phyloP scores from a whole-genome alignment of 352 stramenopile genomes.

The Phytophthora fragariae region DNA sequence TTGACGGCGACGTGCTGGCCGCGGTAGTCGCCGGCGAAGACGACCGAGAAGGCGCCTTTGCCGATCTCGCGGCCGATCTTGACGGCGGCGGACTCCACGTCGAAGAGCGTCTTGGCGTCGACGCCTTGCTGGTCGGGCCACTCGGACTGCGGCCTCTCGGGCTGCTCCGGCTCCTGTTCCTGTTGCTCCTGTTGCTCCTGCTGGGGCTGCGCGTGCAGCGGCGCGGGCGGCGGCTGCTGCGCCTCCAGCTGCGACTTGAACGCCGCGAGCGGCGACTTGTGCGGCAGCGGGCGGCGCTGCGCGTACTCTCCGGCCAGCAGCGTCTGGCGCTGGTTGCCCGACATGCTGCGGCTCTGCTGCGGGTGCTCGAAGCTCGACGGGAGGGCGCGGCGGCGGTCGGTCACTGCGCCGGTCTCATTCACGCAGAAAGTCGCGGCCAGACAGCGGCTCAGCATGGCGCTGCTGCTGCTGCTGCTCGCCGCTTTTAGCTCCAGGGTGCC shows the following conservation, averaged over 20 bases:
- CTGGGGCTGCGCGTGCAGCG: constrained; percentile 18
- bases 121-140: constrained; percentile 29
- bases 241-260: constrained; percentile 41
- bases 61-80: constrained; percentile 87
- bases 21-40: constrained; percentile 78
- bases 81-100: constrained; percentile 62
- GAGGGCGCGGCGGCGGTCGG: constrained; percentile 33
- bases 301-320: constrained; percentile 50
- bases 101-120: constrained; percentile 49
- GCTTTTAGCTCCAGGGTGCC: constrained; percentile 40
- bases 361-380: constrained; percentile 15
- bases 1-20: constrained; percentile 85
- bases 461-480: constrained; percentile 18
- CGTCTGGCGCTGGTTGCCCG: constrained; percentile 38
- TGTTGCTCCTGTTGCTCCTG: constrained; percentile 22
- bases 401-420: constrained; percentile 37
- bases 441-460: constrained; percentile 41
- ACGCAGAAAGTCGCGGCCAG: constrained; percentile 43
- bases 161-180: constrained; percentile 16
- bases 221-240: constrained; percentile 14
- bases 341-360: constrained; percentile 25
- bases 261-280: constrained; percentile 29
- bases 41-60: constrained; percentile 86
- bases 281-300: constrained; percentile 31
- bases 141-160: constrained; percentile 32